Percentiles rank a stretch among this genome's conserved stretches.
These are phyloP conservation scores for Metschnikowia cubensis DNA, from an alignment of 805 yeast species.

Conservation along the genomic window DNA sequence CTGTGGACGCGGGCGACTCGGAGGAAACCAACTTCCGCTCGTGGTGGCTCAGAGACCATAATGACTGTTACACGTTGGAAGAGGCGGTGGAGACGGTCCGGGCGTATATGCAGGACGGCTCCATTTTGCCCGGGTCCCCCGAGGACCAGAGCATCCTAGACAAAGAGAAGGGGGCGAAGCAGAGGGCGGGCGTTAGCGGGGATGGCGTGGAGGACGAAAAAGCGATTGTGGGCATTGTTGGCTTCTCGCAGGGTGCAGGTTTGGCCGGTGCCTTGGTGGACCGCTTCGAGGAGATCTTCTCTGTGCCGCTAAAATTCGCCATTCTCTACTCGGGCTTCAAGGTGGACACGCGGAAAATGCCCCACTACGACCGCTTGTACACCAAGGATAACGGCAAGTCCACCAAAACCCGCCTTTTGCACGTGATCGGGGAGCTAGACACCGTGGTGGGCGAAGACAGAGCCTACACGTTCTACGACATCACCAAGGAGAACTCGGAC, in stretches of 20 bases:
- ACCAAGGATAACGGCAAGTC: conserved; percentile 13
- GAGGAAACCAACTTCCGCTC: conserved; percentile 44
- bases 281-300: conserved; percentile 52
- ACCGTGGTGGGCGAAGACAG: conserved; percentile 77
- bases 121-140: conserved; percentile 33
- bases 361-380: conserved; percentile 23
- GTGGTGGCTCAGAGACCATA: conserved; percentile 71
- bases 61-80: conserved; percentile 43
- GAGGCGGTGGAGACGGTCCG: conserved; percentile 47
- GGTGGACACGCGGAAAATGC: conserved; percentile 29
- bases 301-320: conserved; percentile 57
- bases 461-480: conserved; percentile 51
- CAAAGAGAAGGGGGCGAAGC: not conserved
- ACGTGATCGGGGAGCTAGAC: conserved; percentile 82
- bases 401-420: conserved; percentile 43
- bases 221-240: conserved; percentile 82
- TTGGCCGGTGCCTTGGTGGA: conserved; percentile 68
- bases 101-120: conserved; percentile 54
- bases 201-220: not conserved
- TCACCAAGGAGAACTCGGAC: conserved; percentile 43
- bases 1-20: conserved; percentile 36
- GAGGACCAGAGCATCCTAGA: conserved; percentile 19
- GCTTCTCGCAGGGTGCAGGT: conserved; percentile 95
- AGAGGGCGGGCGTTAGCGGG: not conserved
- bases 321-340: conserved; percentile 68